phyloP scores from a whole-genome alignment of 495 filamentous ascomycete species.

The Podospora bellae-mahoneyi region DNA sequence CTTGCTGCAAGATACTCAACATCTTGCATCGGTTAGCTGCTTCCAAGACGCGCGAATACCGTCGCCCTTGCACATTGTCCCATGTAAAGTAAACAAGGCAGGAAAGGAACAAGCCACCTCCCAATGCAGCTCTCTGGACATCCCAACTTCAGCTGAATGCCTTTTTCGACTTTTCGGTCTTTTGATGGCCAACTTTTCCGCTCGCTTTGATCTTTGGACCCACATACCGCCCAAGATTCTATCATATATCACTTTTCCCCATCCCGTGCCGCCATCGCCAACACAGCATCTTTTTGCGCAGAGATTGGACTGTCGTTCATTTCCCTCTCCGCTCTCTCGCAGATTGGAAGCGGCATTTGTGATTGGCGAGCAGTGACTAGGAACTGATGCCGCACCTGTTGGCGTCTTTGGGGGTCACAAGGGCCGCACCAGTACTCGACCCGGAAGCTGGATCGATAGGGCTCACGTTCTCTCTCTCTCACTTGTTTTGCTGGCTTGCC shows the following conservation, averaged over 20 bases:
- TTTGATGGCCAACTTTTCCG: neutral
- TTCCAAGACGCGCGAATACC: neutral
- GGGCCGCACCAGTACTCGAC: neutral
- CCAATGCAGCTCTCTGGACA: neutral
- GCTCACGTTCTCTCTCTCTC: neutral
- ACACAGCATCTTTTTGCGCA: neutral
- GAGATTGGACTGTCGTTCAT: neutral
- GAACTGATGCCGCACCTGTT: neutral
- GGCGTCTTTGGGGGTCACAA: too few relatives aligned
- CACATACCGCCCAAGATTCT: neutral
- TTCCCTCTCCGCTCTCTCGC: neutral
- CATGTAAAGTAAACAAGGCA: neutral
- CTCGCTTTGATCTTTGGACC: neutral
- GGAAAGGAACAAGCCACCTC: neutral
- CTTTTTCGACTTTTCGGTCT: neutral
- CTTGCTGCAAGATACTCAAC: neutral
- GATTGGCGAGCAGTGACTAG: neutral
- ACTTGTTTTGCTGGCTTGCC: neutral
- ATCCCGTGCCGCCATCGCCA: neutral
- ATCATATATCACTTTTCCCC: neutral
- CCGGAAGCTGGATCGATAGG: neutral
- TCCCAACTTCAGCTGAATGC: neutral
- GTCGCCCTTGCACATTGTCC: neutral
- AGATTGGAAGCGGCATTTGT: neutral
- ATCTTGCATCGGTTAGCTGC: neutral